These are phyloP conservation scores for Colletotrichum tropicicola DNA, from an alignment of 2,329 filamentous ascomycete species.

Conservation along the genomic window DNA sequence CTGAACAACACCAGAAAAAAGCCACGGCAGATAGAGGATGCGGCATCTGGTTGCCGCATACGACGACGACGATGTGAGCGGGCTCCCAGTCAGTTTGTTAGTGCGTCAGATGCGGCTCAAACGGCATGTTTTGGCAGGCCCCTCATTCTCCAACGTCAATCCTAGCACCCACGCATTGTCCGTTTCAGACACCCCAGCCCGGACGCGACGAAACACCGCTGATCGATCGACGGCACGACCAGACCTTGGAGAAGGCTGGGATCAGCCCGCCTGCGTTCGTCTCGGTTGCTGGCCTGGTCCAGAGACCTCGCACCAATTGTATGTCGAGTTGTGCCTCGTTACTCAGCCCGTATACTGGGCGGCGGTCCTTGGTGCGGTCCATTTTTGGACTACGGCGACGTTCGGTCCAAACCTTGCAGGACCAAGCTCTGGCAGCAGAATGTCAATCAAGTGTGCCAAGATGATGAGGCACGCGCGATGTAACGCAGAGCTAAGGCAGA, in stretches of 20 bases:
- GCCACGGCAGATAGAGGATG: conserved; percentile 1
- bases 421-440: conserved; percentile 3
- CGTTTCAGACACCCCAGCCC: conserved; percentile 28
- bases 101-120: conserved; percentile 28
- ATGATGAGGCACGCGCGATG: conserved; percentile 7
- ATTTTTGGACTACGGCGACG: too few relatives aligned
- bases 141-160: conserved; percentile 20
- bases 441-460: conserved; percentile 19
- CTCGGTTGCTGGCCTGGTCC: background rate
- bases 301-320: too few relatives aligned
- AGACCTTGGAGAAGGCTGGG: background rate
- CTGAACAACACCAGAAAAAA: background rate
- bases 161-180: conserved; percentile 25
- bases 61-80: background rate
- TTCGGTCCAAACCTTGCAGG: too few relatives aligned
- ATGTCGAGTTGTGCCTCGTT: too few relatives aligned
- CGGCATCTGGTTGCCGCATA: background rate
- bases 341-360: too few relatives aligned
- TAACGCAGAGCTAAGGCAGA: background rate
- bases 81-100: background rate
- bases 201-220: conserved; percentile 28
- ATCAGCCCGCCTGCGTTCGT: background rate
- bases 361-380: too few relatives aligned
- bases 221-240: conserved; percentile 25
- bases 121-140: conserved; percentile 18